Conservation (phyloP, 176 grass and related monocot species). For the Cenchrus purpureus region DNA sequence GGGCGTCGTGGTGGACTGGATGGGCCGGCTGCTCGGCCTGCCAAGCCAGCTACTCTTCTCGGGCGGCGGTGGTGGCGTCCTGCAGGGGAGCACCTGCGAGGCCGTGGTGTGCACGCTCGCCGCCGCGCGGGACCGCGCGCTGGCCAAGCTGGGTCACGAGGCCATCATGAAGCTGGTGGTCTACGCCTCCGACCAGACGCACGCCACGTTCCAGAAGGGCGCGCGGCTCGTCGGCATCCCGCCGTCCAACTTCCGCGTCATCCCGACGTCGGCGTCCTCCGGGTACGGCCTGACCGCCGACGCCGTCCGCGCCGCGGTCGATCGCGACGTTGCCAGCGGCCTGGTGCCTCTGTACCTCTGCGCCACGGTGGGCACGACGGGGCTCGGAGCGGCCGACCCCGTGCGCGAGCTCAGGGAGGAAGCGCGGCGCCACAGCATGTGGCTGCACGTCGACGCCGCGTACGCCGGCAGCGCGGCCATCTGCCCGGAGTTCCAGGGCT, state of each 20-base stretch:
- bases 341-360: slow-evolving; percentile 46
- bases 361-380: slow-evolving; percentile 58
- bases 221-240: slow-evolving; percentile 54
- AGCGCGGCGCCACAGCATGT: slow-evolving; percentile 44
- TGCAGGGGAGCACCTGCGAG: slow-evolving; percentile 51
- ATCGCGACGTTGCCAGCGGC: slow-evolving; percentile 35
- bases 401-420: slow-evolving; percentile 43
- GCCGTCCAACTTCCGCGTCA: slow-evolving; percentile 56
- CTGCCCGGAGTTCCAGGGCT: slow-evolving; percentile 44
- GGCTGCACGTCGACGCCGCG: slow-evolving; percentile 60
- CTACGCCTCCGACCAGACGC: slow-evolving; percentile 69
- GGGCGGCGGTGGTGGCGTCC: background rate
- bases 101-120: slow-evolving; percentile 61
- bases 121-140: slow-evolving; percentile 42
- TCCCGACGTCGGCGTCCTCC: background rate
- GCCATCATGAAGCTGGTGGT: slow-evolving; percentile 43
- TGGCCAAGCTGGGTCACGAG: slow-evolving; percentile 30
- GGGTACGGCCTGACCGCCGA: slow-evolving; percentile 22
- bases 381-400: slow-evolving; percentile 44
- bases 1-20: background rate
- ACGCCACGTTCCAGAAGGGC: slow-evolving; percentile 58
- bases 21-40: background rate
- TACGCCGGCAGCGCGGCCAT: slow-evolving; percentile 51
- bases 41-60: background rate
- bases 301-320: slow-evolving; percentile 6